Conservation (phyloP, 257 asterid genomes). For the Mitragyna speciosa region DNA sequence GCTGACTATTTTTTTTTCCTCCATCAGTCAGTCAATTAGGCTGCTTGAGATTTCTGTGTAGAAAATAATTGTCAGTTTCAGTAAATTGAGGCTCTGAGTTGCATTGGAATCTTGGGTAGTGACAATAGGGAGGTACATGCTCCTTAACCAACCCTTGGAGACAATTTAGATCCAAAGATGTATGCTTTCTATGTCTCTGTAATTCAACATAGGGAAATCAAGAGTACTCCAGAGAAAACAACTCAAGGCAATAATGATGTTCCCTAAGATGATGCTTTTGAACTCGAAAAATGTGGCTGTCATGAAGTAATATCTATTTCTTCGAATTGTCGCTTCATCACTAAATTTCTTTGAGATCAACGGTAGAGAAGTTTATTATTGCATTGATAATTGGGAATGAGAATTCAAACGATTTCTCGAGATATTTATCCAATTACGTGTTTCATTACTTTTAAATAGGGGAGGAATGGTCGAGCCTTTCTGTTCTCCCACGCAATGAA, state of each 20-base stretch:
- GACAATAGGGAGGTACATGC: too few species aligned
- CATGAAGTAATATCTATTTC: background rate
- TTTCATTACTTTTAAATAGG: conserved; percentile 37
- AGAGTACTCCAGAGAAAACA: background rate
- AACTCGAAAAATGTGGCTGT: background rate
- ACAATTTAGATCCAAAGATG: background rate
- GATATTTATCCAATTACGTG: conserved; percentile 1
- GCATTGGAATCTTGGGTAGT: too few species aligned
- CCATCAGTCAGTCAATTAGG: background rate
- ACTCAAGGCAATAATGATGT: too few species aligned
- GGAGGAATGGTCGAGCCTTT: conserved; percentile 72
- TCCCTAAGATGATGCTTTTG: background rate
- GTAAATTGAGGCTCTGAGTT: too few species aligned
- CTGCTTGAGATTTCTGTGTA: conserved; percentile 3
- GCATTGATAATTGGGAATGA: background rate
- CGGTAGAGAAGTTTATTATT: background rate
- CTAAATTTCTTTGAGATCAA: background rate
- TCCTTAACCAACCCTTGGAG: too few species aligned
- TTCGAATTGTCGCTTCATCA: background rate
- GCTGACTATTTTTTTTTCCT: too few species aligned
- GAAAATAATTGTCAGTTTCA: too few species aligned
- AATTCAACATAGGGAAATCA: background rate
- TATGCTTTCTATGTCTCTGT: background rate
- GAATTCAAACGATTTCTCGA: background rate
- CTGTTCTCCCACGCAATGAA: conserved; percentile 57